Evolutionary conservation across 1,284 basidiomycete species (phyloP).

Genomic region (Ganoderma resinaceum): DNA sequence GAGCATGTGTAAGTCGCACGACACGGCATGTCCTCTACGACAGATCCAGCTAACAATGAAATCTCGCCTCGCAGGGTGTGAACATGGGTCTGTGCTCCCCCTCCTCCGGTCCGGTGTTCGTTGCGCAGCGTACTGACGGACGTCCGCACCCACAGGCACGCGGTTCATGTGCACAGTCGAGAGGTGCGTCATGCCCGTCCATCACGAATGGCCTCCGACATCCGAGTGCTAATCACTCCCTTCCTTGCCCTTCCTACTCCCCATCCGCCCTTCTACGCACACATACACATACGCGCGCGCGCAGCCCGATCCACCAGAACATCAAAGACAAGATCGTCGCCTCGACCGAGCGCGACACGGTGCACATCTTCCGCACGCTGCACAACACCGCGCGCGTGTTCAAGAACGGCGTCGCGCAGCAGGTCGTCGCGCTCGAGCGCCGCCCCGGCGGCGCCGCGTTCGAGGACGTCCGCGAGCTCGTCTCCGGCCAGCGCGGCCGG

Average conservation of each 20-base stretch:
- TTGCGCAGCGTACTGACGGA: constrained; percentile 11
- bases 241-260: background rate
- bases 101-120: background rate
- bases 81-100: constrained; percentile 73
- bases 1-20: constrained; percentile 69
- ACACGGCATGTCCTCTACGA: constrained; percentile 8
- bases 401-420: constrained; percentile 83
- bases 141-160: constrained; percentile 57
- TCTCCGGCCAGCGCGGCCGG: constrained; percentile 81
- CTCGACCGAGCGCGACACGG: constrained; percentile 82
- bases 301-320: constrained; percentile 85
- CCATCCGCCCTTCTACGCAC: background rate
- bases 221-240: constrained; percentile 1
- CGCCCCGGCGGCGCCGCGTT: constrained; percentile 89
- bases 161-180: constrained; percentile 88
- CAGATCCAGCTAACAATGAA: constrained; percentile 27
- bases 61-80: constrained; percentile 58
- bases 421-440: constrained; percentile 85
- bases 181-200: constrained; percentile 49
- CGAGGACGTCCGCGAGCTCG: constrained; percentile 84
- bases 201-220: background rate
- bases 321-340: constrained; percentile 92
- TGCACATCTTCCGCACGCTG: constrained; percentile 91
- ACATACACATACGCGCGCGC: background rate
- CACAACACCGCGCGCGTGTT: constrained; percentile 90